These are phyloP conservation scores for Exsudoporus frostii DNA, from an alignment of 768 basidiomycete species.

Conservation along the genomic window DNA sequence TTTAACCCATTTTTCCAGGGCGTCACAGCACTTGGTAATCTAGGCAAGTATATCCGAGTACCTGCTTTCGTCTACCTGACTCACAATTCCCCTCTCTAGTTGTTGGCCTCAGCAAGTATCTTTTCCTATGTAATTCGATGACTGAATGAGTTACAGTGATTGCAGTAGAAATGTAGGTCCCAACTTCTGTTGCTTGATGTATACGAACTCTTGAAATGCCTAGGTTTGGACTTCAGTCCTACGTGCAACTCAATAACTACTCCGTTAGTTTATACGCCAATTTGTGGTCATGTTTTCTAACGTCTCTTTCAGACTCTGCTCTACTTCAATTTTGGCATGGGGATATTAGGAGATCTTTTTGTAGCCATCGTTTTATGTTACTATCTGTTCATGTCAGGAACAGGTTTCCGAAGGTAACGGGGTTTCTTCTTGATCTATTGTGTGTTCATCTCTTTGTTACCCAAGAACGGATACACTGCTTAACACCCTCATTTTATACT, in stretches of 20 bases:
- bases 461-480: conserved; percentile 49
- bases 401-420: conserved; percentile 46
- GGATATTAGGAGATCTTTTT: conserved; percentile 47
- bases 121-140: not conserved
- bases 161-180: conserved; percentile 46
- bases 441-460: not conserved
- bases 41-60: conserved; percentile 37
- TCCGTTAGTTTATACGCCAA: conserved; percentile 32
- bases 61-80: not conserved
- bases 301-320: conserved; percentile 39
- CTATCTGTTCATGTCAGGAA: conserved; percentile 45
- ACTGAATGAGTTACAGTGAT: conserved; percentile 36
- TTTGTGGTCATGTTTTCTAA: not conserved
- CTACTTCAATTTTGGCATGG: conserved; percentile 50
- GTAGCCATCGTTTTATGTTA: conserved; percentile 49
- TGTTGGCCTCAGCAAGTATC: conserved; percentile 10
- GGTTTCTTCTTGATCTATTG: not conserved
- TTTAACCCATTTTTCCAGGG: conserved; percentile 24
- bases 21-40: conserved; percentile 38
- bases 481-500: conserved; percentile 44
- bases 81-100: not conserved
- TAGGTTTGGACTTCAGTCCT: conserved; percentile 40
- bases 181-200: not conserved
- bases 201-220: not conserved
- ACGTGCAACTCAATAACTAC: conserved; percentile 34